These are phyloP conservation scores for Aspergillus wentii DNA, from an alignment of 495 filamentous ascomycete genomes.

Conservation along the genomic window DNA sequence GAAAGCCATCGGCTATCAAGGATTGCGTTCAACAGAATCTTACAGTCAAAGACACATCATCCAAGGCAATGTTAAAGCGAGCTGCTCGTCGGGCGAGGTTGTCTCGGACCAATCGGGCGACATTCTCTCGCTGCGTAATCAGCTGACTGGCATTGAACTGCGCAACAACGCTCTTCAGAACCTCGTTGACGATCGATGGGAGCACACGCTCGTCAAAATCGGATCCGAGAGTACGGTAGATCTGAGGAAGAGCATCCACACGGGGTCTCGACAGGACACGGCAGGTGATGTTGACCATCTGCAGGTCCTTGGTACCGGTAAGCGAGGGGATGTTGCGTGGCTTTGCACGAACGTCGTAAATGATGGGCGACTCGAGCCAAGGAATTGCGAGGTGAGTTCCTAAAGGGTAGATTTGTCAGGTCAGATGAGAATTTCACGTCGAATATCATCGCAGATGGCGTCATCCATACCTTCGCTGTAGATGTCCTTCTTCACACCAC, in stretches of 20 bases:
- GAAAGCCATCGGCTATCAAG: no score
- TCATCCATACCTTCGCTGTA: slow-evolving; percentile 76
- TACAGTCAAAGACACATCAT: slow-evolving; percentile 97
- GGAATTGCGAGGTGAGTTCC: slow-evolving; percentile 91
- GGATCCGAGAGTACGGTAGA: slow-evolving; percentile 90
- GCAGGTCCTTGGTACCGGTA: slow-evolving; percentile 96
- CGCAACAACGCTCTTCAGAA: slow-evolving; percentile 96
- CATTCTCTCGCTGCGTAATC: slow-evolving; percentile 97
- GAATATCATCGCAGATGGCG: background rate
- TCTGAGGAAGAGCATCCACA: slow-evolving; percentile 84
- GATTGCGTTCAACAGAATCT: no score
- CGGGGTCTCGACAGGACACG: slow-evolving; percentile 94
- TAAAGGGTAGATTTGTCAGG: slow-evolving; percentile 29
- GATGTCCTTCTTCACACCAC: slow-evolving; percentile 94
- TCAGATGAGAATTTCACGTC: background rate
- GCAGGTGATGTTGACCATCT: slow-evolving; percentile 99
- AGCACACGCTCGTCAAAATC: slow-evolving; percentile 97
- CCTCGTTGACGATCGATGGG: slow-evolving; percentile 97
- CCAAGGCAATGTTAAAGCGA: slow-evolving; percentile 93
- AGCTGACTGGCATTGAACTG: slow-evolving; percentile 99
- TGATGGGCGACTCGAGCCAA: slow-evolving; percentile 95
- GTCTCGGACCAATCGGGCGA: slow-evolving; percentile 84
- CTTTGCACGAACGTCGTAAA: slow-evolving; percentile 96
- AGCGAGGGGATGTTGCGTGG: slow-evolving; percentile 95
- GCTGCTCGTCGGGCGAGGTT: slow-evolving; percentile 87